Conservation (phyloP, 1,139 yeast genomes). For the Diutina rugosa region DNA sequence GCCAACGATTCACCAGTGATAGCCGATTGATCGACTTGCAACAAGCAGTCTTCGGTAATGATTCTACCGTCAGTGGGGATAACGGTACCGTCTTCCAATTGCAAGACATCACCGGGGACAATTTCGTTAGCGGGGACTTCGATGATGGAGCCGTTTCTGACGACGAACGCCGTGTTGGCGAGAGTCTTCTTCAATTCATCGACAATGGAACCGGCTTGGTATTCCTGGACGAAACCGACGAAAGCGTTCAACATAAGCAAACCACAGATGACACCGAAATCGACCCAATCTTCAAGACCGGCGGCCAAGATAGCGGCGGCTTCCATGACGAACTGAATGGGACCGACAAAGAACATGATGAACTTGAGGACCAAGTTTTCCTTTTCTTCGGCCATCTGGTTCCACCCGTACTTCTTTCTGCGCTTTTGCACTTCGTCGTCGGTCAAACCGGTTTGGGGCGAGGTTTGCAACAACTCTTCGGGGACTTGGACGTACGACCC, state of each 20-base stretch:
- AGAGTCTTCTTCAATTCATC: slow-evolving; percentile 89
- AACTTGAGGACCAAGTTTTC: slow-evolving; percentile 79
- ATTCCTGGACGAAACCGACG: slow-evolving; percentile 96
- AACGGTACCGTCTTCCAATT: slow-evolving; percentile 89
- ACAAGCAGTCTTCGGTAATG: slow-evolving; percentile 76
- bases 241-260: slow-evolving; percentile 77
- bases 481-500: slow-evolving; percentile 60
- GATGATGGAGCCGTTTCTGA: slow-evolving; percentile 69
- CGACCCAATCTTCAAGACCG: slow-evolving; percentile 98
- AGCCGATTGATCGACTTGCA: slow-evolving; percentile 96
- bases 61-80: slow-evolving; percentile 94
- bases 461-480: slow-evolving; percentile 81
- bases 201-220: slow-evolving; percentile 94
- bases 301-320: slow-evolving; percentile 97
- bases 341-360: slow-evolving; percentile 90
- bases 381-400: slow-evolving; percentile 90
- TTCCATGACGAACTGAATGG: slow-evolving; percentile 98
- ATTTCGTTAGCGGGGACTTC: slow-evolving; percentile 73
- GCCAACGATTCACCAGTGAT: slow-evolving; percentile 97
- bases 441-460: slow-evolving; percentile 69
- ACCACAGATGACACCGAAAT: slow-evolving; percentile 95
- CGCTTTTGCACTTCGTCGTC: slow-evolving; percentile 74
- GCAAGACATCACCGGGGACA: slow-evolving; percentile 89
- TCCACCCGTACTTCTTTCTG: slow-evolving; percentile 88
- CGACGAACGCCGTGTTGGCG: slow-evolving; percentile 77